Evolutionary conservation across 345 rosid genomes (phyloP).

Genomic region (Eucalyptus sp.): DNA sequence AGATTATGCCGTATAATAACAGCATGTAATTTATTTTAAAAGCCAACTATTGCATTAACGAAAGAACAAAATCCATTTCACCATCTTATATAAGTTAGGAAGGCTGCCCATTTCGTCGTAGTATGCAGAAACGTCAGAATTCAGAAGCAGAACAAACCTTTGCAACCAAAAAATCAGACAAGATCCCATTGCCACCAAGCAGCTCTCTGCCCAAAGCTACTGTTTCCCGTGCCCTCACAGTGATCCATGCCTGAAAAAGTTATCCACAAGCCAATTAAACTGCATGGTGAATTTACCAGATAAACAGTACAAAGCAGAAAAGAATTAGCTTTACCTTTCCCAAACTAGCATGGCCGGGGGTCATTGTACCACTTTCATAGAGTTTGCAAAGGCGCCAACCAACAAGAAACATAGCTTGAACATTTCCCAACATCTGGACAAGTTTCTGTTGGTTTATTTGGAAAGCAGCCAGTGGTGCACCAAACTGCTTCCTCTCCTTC

Average conservation of each 20-base stretch:
- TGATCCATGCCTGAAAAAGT: slow-evolving; percentile 65
- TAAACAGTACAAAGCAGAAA: background rate
- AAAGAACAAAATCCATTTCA: background rate
- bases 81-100: background rate
- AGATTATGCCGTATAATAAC: background rate
- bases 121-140: background rate
- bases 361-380: slow-evolving; percentile 78
- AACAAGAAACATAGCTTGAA: slow-evolving; percentile 86
- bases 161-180: slow-evolving; percentile 86
- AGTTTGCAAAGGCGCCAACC: slow-evolving; percentile 97
- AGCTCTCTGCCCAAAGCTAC: slow-evolving; percentile 74
- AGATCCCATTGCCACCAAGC: slow-evolving; percentile 91
- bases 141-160: slow-evolving; percentile 35
- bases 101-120: background rate
- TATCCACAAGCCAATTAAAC: background rate
- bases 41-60: background rate
- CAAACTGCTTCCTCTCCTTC: slow-evolving; percentile 92
- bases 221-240: slow-evolving; percentile 69
- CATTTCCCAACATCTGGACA: slow-evolving; percentile 71
- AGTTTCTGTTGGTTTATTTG: slow-evolving; percentile 92
- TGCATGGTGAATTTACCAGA: background rate
- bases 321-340: slow-evolving; percentile 55
- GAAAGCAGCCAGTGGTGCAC: slow-evolving; percentile 94
- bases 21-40: background rate
- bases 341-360: slow-evolving; percentile 92